A percentile compares a stretch with the other conserved stretches of the same genome.
phyloP scores from a whole-genome alignment of 108 stramenopile species.

The Skeletonema costatum region DNA sequence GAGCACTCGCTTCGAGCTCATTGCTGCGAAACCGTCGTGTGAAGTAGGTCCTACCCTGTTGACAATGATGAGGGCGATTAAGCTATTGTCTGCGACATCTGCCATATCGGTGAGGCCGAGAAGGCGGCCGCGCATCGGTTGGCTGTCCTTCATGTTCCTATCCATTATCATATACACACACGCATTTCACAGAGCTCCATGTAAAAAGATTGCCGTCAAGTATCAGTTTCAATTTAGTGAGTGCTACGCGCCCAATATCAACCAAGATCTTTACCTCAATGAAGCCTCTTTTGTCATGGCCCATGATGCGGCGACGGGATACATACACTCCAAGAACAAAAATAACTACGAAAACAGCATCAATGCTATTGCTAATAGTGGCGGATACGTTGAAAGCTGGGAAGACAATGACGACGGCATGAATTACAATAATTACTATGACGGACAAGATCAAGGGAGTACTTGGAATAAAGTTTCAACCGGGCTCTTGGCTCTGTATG shows the following conservation, averaged over 20 bases:
- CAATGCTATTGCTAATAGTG: neutral
- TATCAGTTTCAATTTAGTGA: slow-evolving; percentile 42
- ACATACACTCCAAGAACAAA: slow-evolving; percentile 30
- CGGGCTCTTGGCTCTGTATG: slow-evolving; percentile 51
- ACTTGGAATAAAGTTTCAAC: slow-evolving; percentile 17
- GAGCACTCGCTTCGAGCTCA: too few species aligned
- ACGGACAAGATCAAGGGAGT: neutral
- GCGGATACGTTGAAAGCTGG: neutral
- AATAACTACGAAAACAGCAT: slow-evolving; percentile 1
- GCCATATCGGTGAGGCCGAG: neutral
- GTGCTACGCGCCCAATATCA: slow-evolving; percentile 62
- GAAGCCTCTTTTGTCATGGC: slow-evolving; percentile 67
- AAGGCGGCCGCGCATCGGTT: neutral
- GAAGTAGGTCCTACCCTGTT: too few species aligned
- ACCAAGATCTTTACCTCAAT: slow-evolving; percentile 39
- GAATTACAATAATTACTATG: neutral
- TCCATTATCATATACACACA: neutral
- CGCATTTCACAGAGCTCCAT: slow-evolving; percentile 12
- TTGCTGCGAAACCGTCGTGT: too few species aligned
- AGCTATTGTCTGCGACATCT: too few species aligned
- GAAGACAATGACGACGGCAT: neutral
- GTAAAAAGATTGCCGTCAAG: slow-evolving; percentile 14
- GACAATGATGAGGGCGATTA: too few species aligned
- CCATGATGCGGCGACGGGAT: slow-evolving; percentile 83
- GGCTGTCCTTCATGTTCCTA: neutral